Conservation (phyloP, 73 alveolate species). For the Paramecium sonneborni region DNA sequence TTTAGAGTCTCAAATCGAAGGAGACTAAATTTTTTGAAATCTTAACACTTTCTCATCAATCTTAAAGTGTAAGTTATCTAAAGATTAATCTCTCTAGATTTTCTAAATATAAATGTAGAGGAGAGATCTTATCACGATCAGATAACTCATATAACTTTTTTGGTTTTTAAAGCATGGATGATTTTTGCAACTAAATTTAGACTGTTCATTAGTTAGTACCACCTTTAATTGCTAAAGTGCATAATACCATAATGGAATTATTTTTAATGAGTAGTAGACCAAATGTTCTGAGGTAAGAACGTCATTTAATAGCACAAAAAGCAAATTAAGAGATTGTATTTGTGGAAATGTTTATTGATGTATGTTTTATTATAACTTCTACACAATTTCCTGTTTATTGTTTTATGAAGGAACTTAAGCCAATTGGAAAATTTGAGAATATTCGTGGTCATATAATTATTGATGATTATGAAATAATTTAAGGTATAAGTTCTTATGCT, state of each 20-base stretch:
- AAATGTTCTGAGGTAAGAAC: neutral
- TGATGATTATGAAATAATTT: neutral
- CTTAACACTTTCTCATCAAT: neutral
- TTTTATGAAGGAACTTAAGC: neutral
- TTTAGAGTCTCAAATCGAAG: neutral
- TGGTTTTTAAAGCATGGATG: neutral
- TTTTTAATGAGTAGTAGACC: slow-evolving; percentile 45
- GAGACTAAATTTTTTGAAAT: slow-evolving; percentile 6
- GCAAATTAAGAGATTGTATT: neutral
- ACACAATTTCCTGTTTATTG: slow-evolving; percentile 46
- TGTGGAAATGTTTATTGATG: slow-evolving; percentile 9
- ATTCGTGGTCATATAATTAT: neutral
- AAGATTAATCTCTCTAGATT: neutral
- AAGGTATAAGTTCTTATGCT: slow-evolving; percentile 3
- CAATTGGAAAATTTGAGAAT: neutral
- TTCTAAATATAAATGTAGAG: neutral
- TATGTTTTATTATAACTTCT: neutral
- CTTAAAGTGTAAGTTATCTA: neutral
- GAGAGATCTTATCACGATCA: neutral
- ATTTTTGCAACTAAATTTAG: neutral
- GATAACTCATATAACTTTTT: neutral
- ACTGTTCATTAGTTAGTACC: slow-evolving; percentile 3
- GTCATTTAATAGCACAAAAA: neutral
- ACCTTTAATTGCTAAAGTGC: neutral
- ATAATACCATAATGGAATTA: slow-evolving; percentile 7